phyloP scores from a whole-genome alignment of 75 land plant genomes.

The Sequoia sempervirens region DNA sequence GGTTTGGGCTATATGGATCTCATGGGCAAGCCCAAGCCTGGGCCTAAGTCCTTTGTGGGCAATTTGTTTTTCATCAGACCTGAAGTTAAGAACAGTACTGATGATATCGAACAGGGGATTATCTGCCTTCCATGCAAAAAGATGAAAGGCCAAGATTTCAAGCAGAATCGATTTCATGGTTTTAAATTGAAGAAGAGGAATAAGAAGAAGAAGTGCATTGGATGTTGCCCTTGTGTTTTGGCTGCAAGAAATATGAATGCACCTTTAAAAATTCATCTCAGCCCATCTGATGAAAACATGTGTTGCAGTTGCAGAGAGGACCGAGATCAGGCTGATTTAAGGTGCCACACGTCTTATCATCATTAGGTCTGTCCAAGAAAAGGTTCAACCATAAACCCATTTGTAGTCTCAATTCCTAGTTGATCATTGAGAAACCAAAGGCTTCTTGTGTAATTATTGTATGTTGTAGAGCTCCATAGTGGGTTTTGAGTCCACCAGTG shows the following conservation, averaged over 20 bases:
- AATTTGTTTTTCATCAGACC: background rate
- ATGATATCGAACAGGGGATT: background rate
- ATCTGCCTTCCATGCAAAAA: background rate
- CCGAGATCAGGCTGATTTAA: background rate
- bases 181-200: background rate
- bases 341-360: background rate
- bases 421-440: background rate
- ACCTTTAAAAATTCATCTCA: background rate
- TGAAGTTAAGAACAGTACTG: background rate
- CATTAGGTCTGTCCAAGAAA: background rate
- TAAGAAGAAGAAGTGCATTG: background rate
- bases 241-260: conserved; percentile 4
- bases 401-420: background rate
- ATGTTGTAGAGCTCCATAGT: background rate
- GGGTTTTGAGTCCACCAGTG: background rate
- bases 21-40: conserved; percentile 10
- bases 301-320: background rate
- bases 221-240: background rate
- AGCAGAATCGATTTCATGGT: background rate
- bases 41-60: background rate
- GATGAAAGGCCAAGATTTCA: background rate
- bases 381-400: background rate
- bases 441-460: background rate
- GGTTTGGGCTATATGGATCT: conserved; percentile 30
- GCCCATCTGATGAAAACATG: background rate